A percentile compares a stretch with the other conserved stretches of the same genome.
These are phyloP conservation scores for Alloteropsis semialata DNA, from an alignment of 176 grass and related monocot genomes.

Conservation along the genomic window DNA sequence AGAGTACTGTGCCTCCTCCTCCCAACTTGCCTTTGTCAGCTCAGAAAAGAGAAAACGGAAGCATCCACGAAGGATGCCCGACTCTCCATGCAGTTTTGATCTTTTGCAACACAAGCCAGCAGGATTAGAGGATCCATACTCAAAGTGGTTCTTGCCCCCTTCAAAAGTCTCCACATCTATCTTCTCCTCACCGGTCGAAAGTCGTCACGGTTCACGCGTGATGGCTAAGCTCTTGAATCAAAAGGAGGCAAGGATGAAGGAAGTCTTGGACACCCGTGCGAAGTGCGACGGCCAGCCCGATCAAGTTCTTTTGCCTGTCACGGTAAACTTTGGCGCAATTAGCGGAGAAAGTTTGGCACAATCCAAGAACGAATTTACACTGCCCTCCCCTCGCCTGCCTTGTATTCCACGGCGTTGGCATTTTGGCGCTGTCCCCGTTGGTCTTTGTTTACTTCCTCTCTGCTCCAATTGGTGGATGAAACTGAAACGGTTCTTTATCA, in stretches of 20 bases:
- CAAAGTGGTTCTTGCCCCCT: conserved; percentile 38
- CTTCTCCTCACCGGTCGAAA: not conserved
- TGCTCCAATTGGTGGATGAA: not conserved
- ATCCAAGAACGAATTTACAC: not conserved
- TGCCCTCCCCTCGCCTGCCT: not conserved
- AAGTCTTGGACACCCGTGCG: conserved; percentile 6
- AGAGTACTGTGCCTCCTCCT: not conserved
- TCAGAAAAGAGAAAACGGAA: not conserved
- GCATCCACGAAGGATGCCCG: not conserved
- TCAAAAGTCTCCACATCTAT: conserved; percentile 11
- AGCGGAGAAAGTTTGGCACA: not conserved
- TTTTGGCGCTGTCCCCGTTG: not conserved
- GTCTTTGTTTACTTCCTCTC: not conserved
- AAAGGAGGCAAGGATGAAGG: not conserved
- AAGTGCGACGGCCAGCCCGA: not conserved
- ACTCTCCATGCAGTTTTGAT: not conserved
- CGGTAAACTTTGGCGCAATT: not conserved
- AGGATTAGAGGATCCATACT: conserved; percentile 33
- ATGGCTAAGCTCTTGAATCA: not conserved
- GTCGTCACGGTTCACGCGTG: not conserved
- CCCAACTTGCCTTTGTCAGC: not conserved
- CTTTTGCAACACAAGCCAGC: not conserved
- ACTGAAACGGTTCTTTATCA: not conserved
- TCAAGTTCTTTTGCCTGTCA: not conserved
- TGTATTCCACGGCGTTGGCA: not conserved